Evolutionary conservation across 345 rosid genomes (phyloP), one percentile per base, ranked within the genome.

Genomic region (Erodium maritimum): DNA sequence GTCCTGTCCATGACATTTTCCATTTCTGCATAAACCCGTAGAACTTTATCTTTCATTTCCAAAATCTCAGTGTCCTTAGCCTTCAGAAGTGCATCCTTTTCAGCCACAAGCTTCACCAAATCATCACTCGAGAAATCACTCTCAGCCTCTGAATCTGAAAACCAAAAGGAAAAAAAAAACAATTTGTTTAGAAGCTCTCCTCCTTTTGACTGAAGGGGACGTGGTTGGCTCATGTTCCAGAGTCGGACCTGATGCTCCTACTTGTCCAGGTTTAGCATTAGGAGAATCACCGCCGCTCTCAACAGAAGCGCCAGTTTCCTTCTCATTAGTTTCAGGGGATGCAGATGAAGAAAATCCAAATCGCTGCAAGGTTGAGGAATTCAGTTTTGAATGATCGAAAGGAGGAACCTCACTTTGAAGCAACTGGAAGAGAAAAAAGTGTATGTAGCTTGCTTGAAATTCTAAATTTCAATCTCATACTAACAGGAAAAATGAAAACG

Each of bases 1-100:
- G 90, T 87, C 66, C 96, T 83, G 61, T 75, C 90, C 83, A 77
- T 80, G 37, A 87, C 74, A 79, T 93, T 93, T 78, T 93, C 90
- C 90, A 77, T 80, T 75, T 93, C 99, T 5, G 96, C 97, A 66
- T 72, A 78, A 21, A 80, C 56, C 1, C 91, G 85, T 34, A 89
- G 82, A 67, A 83, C 78, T 56, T 87, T 87, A 65, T 93, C 95
- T 75, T 89, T 54, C 95, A 93, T 80, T 62, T 70, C 60, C 59
- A 75, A 77, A 5, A 87, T 63, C 65, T 83, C 88, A 73, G 75
- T 71, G 56, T 78, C 74, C 74, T 89, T 88, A 34, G 22, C 61
- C 66, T 78, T 81, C 72, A 93, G 66, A 66, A 87, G 90, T 17
- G 75, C 82, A 59, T 93, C 97, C 71, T 85, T 93, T 73, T 87